Percentiles rank a stretch among this genome's conserved stretches.
phyloP scores from a whole-genome alignment of 495 filamentous ascomycete genomes.

The Penicillium crystallinum region DNA sequence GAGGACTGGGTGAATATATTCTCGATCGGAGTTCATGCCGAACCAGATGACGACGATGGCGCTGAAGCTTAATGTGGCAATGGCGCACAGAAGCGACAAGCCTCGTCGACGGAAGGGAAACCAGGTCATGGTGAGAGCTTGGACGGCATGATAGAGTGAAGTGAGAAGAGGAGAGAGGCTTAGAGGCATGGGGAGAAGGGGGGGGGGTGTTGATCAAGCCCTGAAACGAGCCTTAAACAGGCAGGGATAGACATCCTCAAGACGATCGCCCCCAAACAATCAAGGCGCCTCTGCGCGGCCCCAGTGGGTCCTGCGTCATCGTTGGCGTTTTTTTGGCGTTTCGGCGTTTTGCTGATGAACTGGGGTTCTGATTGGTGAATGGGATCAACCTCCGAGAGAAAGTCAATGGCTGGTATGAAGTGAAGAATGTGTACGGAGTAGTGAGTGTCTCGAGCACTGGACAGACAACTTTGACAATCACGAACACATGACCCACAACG shows the following conservation, averaged over 20 bases:
- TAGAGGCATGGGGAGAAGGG: neutral
- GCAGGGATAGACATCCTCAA: neutral
- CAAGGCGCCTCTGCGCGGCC: neutral
- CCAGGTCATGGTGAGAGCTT: conserved; percentile 18
- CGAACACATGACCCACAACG: no score
- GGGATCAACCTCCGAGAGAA: neutral
- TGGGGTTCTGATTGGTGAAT: neutral
- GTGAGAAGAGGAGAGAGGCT: neutral
- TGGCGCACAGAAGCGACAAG: conserved; percentile 21
- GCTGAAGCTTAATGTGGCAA: conserved; percentile 14
- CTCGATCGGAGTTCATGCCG: conserved; percentile 36
- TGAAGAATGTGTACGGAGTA: no score
- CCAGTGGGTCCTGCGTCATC: conserved; percentile 2
- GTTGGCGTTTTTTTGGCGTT: neutral
- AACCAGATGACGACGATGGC: conserved; percentile 31
- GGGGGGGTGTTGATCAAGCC: neutral
- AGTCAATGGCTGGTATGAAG: no score
- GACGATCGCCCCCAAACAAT: neutral
- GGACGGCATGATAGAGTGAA: conserved; percentile 11
- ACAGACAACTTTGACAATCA: no score
- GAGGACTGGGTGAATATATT: conserved; percentile 34
- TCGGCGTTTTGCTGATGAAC: neutral
- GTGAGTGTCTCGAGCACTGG: no score
- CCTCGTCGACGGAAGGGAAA: conserved; percentile 24
- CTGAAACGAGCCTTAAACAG: neutral